Evolutionary conservation across 1,284 basidiomycete genomes (phyloP), one percentile per base, ranked within the genome.

Genomic region (Inonotus hispidus): DNA sequence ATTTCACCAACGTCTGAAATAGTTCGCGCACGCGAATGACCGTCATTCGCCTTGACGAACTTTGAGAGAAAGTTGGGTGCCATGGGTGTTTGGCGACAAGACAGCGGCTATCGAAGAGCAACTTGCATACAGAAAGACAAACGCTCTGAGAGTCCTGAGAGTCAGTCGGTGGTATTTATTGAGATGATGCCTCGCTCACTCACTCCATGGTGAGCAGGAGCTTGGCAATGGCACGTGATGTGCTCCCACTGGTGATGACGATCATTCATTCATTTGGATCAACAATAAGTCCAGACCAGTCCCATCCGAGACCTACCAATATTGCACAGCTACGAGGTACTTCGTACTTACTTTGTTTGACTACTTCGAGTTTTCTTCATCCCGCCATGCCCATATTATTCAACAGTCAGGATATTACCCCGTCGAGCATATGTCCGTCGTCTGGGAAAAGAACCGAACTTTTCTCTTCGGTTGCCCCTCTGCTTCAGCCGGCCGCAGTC

Each of bases 31-130:
- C 64, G 57, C 19, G 60, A 8, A 45, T 61, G 56, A 64, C 53
- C 38, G 64, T 63, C 56, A 19, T 53, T 64, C 13, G 60, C 23
- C 63, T 72, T 73, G 23, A 74, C 72, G 39, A 76, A 66, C 61
- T 76, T 76, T 10, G 74, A 69, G 65, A 76, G 64, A 62, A 76
- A 75, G 25, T 67, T 68, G 10, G 75, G 71, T 19, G 62, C 58
- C 62, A 63, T 60, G 37, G 60, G 8, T 25, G 16, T 45, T 27
- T 19, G 52, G 43, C 25, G 52, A 39, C 58, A 49, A 27, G 6
- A 49, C 19, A 21, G 46, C n/a, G 19, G 11, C 1, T 23, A 14
- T 23, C 46, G 13, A 49, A 2, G 13, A n/a, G 41, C 7, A 14
- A 7, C 7, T 43, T 21, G 8, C 6, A 16, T 16, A 16, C 41